phyloP scores from a whole-genome alignment of 495 filamentous ascomycete genomes.

The Neurospora sp. region DNA sequence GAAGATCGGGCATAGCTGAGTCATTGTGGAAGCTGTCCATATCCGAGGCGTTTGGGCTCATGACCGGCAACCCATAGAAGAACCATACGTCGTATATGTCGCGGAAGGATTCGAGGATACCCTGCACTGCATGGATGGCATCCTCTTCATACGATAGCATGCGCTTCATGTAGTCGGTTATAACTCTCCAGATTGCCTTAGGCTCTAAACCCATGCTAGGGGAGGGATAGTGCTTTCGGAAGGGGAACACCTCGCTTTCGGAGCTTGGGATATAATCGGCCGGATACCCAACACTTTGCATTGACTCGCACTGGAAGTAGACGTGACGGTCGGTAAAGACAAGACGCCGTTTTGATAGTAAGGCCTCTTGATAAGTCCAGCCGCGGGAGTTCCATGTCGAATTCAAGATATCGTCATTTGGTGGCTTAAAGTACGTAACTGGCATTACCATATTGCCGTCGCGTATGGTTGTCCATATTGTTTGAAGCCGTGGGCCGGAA shows the following conservation, averaged over 20 bases:
- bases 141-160: background rate
- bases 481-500: background rate
- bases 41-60: background rate
- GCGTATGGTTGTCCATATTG: background rate
- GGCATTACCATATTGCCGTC: background rate
- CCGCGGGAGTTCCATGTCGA: slow-evolving; percentile 18
- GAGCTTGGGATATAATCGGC: too few species aligned
- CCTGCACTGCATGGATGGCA: background rate
- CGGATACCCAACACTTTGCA: background rate
- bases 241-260: background rate
- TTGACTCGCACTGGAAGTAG: slow-evolving; percentile 27
- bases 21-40: background rate
- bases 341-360: slow-evolving; percentile 17
- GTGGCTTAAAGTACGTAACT: background rate
- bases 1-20: background rate
- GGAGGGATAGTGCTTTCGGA: too few species aligned
- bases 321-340: slow-evolving; percentile 18
- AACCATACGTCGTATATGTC: background rate
- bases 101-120: background rate
- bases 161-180: background rate
- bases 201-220: too few species aligned
- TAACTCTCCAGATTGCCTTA: too few species aligned
- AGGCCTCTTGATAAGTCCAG: slow-evolving; percentile 35
- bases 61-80: slow-evolving; percentile 1
- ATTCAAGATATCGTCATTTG: background rate